phyloP scores from a whole-genome alignment of 352 stramenopile genomes.

The Pythium insidiosum region DNA sequence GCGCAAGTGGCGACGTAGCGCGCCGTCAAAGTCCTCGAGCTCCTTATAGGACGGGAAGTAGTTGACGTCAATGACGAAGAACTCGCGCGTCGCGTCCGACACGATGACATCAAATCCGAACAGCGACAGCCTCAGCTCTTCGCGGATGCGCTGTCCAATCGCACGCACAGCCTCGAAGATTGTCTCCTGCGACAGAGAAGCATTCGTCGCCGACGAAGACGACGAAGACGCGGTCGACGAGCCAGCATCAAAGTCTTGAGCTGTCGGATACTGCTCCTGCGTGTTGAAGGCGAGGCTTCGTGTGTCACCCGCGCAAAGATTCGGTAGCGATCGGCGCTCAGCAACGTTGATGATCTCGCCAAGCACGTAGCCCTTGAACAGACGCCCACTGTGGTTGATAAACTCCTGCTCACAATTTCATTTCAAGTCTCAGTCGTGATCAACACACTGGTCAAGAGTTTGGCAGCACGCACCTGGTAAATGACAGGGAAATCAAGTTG shows the following conservation, averaged over 20 bases:
- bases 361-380: slow-evolving; percentile 84
- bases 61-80: slow-evolving; percentile 83
- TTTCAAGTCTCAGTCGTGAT: too few relatives aligned
- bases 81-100: slow-evolving; percentile 35
- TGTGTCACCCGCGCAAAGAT: slow-evolving; percentile 40
- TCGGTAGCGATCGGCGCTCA: slow-evolving; percentile 66
- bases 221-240: too few relatives aligned
- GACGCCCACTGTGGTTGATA: slow-evolving; percentile 66
- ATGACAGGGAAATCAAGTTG: slow-evolving; percentile 46
- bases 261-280: slow-evolving; percentile 66
- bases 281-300: slow-evolving; percentile 75
- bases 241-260: slow-evolving; percentile 57
- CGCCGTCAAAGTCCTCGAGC: slow-evolving; percentile 49
- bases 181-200: slow-evolving; percentile 23
- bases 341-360: slow-evolving; percentile 68
- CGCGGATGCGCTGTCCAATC: slow-evolving; percentile 59
- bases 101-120: slow-evolving; percentile 86
- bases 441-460: neutral
- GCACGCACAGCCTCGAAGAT: slow-evolving; percentile 45
- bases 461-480: slow-evolving; percentile 40
- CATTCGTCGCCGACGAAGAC: neutral
- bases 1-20: slow-evolving; percentile 53
- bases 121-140: slow-evolving; percentile 53
- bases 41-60: slow-evolving; percentile 87
- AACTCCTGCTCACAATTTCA: too few relatives aligned